These are phyloP conservation scores for Melampsora larici-populina DNA, from an alignment of 1,284 basidiomycete genomes.

Conservation along the genomic window DNA sequence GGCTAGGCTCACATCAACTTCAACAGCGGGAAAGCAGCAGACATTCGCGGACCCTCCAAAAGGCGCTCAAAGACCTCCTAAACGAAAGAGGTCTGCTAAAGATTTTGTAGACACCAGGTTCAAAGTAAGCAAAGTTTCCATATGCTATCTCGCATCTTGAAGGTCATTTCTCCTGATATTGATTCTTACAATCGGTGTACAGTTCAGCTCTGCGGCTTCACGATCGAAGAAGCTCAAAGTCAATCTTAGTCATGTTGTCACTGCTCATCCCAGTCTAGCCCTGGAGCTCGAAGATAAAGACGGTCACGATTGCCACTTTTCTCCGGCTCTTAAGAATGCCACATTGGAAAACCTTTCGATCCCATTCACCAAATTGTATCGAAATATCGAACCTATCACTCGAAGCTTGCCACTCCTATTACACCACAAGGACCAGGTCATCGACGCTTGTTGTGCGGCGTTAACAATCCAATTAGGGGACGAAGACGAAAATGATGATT, in stretches of 20 bases:
- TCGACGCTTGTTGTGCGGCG: constrained; percentile 40
- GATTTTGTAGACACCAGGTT: constrained; percentile 31
- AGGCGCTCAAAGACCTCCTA: background rate
- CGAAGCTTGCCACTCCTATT: constrained; percentile 39
- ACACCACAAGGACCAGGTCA: constrained; percentile 30
- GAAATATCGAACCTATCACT: constrained; percentile 27
- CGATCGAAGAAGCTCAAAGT: constrained; percentile 42
- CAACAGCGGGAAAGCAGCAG: background rate
- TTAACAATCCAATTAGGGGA: constrained; percentile 12
- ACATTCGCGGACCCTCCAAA: background rate
- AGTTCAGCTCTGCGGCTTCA: constrained; percentile 40
- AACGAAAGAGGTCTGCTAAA: constrained; percentile 27
- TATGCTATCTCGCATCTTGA: background rate
- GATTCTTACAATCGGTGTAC: background rate
- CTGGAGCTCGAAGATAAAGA: constrained; percentile 34
- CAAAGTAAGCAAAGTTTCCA: constrained; percentile 16
- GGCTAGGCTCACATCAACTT: background rate
- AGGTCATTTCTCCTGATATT: background rate
- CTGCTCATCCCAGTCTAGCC: constrained; percentile 2
- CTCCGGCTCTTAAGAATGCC: constrained; percentile 33
- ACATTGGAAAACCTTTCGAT: constrained; percentile 37
- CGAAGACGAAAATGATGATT: background rate
- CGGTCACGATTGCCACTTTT: constrained; percentile 42
- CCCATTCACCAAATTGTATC: constrained; percentile 36
- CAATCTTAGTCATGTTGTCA: constrained; percentile 26